Evolutionary conservation across 164 flowering plant genomes (phyloP).

Genomic region (Platanus orientalis): DNA sequence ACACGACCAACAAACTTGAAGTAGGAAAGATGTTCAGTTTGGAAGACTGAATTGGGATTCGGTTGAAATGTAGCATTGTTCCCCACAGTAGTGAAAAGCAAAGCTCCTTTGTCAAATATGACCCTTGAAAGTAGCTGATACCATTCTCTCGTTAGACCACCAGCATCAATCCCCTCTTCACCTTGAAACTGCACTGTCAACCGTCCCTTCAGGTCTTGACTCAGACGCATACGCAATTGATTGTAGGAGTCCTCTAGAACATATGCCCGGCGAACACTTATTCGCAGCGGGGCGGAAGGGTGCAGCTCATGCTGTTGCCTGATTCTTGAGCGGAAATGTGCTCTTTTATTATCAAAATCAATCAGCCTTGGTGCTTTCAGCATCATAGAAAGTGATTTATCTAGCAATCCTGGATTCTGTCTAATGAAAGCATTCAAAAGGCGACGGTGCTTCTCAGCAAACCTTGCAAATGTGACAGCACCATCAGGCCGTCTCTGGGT

Average conservation of each 20-base stretch:
- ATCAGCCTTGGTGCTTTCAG: constrained; percentile 85
- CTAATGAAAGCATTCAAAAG: constrained; percentile 86
- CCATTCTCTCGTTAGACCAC: constrained; percentile 97
- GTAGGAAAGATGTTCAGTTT: constrained; percentile 95
- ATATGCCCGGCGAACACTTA: constrained; percentile 89
- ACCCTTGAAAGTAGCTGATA: constrained; percentile 90
- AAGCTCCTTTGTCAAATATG: constrained; percentile 90
- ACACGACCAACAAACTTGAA: constrained; percentile 97
- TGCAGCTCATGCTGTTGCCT: constrained; percentile 91
- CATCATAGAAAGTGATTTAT: constrained; percentile 86
- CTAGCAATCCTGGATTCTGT: constrained; percentile 85
- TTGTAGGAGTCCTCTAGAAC: constrained; percentile 92
- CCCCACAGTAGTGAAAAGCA: constrained; percentile 97
- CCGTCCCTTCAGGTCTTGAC: constrained; percentile 82
- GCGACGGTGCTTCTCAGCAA: constrained; percentile 85
- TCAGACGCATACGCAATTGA: constrained; percentile 85
- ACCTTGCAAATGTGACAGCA: constrained; percentile 58
- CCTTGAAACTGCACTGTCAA: constrained; percentile 97
- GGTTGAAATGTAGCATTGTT: constrained; percentile 93
- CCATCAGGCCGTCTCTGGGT: constrained; percentile 55
- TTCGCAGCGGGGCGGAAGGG: constrained; percentile 70
- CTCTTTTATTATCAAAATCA: constrained; percentile 91
- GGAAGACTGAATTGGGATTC: constrained; percentile 93
- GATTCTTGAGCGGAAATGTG: constrained; percentile 87
- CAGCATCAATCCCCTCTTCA: constrained; percentile 99